Base-by-base conservation (phyloP, 331 rosid species). In the Pyracantha coccinea region DNA sequence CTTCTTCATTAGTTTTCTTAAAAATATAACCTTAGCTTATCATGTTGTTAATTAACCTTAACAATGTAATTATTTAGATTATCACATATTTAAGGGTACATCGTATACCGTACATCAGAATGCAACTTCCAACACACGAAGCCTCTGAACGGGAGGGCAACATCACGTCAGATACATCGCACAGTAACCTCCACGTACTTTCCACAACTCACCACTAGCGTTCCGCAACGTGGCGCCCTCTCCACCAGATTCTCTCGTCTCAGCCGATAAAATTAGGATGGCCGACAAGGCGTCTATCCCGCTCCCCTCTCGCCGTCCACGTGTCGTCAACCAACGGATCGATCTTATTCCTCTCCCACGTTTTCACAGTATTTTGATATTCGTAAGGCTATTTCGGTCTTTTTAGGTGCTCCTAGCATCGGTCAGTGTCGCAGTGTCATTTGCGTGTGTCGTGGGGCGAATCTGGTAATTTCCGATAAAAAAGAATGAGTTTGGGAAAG, bases 271-370 rank as follows among this genome's bases (percentile, higher is more conserved):
- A 47, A 67, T 8, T 19, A 72, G 79, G 77, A 76, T 88, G 88
- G 93, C 92, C 92, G 92, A 92, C 97, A 88, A 74, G 23, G 61
- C 80, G 86, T 77, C 84, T 78, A 83, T 57, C 78, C 11, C 6
- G 2, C 23, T 7, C 62, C 27, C 41, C 20, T 73, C 76, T 64
- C 80, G 24, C 81, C 82, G 86, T 82, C 87, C 89, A 92, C 86
- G 86, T 85, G 88, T 80, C 75, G 33, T 6, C 21, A 54, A 7
- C 52, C 52, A 14, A 66, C 75, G 78, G 82, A 53, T 35, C 45
- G 60, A 79, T 82, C 44, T 29, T 2, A 63, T 17, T 29, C 47
- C 28, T 12, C 25, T 29, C 52, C 61, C 41, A 3, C 19, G 38
- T 1, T 0, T 50, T 50, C 20, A 50, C 55, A 19, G 10, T 68